phyloP scores from a whole-genome alignment of 495 filamentous ascomycete species.

The Lasiosphaeris hirsuta region DNA sequence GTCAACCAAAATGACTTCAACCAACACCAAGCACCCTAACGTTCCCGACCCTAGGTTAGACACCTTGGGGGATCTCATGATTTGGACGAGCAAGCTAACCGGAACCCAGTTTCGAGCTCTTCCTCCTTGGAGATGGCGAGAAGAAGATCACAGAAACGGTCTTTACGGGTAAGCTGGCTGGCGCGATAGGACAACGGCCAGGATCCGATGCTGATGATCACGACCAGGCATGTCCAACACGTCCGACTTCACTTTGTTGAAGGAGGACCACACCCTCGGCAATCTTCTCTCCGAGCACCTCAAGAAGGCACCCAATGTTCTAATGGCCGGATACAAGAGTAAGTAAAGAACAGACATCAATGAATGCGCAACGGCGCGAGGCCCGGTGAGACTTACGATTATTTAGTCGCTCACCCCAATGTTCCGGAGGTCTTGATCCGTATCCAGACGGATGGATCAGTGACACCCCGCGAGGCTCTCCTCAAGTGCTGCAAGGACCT shows the following conservation, averaged over 20 bases:
- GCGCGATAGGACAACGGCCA: no score
- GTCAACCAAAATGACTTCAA: not conserved
- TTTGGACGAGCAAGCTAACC: not conserved
- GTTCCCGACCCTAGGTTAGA: constrained; percentile 13
- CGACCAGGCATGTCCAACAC: constrained; percentile 71
- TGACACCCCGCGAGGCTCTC: constrained; percentile 85
- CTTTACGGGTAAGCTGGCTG: constrained; percentile 69
- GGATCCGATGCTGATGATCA: not conserved
- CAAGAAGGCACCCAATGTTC: constrained; percentile 70
- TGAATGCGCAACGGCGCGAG: not conserved
- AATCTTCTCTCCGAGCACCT: constrained; percentile 84
- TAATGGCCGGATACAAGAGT: constrained; percentile 87
- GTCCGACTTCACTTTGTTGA: constrained; percentile 88
- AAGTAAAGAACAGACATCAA: constrained; percentile 19
- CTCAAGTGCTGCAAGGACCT: constrained; percentile 71
- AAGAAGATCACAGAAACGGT: constrained; percentile 84
- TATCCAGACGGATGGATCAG: constrained; percentile 83
- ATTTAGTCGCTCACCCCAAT: constrained; percentile 74
- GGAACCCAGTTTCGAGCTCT: constrained; percentile 75
- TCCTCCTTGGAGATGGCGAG: constrained; percentile 80
- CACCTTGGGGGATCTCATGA: not conserved
- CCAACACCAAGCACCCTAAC: constrained; percentile 20
- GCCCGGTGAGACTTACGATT: constrained; percentile 7
- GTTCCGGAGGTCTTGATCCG: constrained; percentile 83
- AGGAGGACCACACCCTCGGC: constrained; percentile 95